phyloP scores from a whole-genome alignment of 2,329 filamentous ascomycete genomes.

The Lachnellula occidentalis region DNA sequence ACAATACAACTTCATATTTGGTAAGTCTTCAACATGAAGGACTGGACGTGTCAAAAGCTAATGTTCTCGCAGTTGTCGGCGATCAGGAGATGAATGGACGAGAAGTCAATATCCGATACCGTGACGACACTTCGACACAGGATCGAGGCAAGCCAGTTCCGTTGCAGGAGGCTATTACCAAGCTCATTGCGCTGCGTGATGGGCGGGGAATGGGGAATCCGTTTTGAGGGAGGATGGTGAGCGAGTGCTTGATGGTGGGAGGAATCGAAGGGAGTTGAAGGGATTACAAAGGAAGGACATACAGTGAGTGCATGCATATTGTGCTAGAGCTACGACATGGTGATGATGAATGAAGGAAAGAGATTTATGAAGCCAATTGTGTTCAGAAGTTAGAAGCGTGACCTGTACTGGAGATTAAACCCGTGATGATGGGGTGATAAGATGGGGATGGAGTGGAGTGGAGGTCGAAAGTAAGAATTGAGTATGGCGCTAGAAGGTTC shows the following conservation, averaged over 20 bases:
- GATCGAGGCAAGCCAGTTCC: conserved; percentile 54
- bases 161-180: conserved; percentile 51
- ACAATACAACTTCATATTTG: conserved; percentile 81
- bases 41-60: conserved; percentile 4
- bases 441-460: no score
- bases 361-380: no score
- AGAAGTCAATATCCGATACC: conserved; percentile 58
- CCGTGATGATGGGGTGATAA: no score
- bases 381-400: no score
- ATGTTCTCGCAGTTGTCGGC: conserved; percentile 46
- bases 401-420: no score
- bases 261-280: not conserved
- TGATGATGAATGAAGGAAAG: no score
- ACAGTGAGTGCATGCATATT: not conserved
- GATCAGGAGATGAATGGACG: conserved; percentile 55
- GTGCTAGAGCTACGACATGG: no score
- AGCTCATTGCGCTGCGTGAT: conserved; percentile 46
- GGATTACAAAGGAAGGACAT: not conserved
- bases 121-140: conserved; percentile 57
- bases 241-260: not conserved
- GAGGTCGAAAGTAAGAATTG: no score
- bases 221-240: conserved; percentile 28
- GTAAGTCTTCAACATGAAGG: conserved; percentile 37
- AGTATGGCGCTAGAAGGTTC: no score
- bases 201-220: conserved; percentile 37